A percentile compares a stretch with the other conserved stretches of the same genome.
Evolutionary conservation across 2,329 filamentous ascomycete species (phyloP).

Genomic region (Neobulgaria alba): DNA sequence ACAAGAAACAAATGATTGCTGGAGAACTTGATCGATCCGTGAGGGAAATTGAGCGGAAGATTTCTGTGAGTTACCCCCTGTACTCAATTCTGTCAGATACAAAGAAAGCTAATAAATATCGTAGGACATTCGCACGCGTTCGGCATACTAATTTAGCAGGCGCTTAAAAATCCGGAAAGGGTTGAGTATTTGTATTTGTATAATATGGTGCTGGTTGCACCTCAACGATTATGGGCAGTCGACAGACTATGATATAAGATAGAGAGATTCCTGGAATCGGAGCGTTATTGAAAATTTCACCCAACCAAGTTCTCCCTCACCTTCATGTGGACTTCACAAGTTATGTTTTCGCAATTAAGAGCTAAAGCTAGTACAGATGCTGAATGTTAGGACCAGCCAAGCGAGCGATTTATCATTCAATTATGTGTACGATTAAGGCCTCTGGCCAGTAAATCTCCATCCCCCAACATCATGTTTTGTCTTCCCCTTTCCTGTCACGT

Average conservation of each 20-base stretch:
- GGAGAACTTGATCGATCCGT: slow-evolving; percentile 86
- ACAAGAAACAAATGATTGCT: slow-evolving; percentile 93
- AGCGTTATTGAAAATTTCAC: too few relatives aligned
- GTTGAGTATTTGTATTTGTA: slow-evolving; percentile 17
- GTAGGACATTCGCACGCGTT: slow-evolving; percentile 48
- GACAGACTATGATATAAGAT: too few relatives aligned
- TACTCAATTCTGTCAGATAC: neutral
- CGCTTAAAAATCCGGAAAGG: slow-evolving; percentile 2
- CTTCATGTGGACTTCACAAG: too few relatives aligned
- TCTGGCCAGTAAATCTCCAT: slow-evolving; percentile 26
- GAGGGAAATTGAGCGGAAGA: slow-evolving; percentile 90
- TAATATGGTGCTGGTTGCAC: slow-evolving; percentile 11
- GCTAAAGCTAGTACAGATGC: too few relatives aligned
- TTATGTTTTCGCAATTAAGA: too few relatives aligned
- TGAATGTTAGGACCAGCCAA: slow-evolving; percentile 14
- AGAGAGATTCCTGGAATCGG: too few relatives aligned
- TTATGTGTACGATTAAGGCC: too few relatives aligned
- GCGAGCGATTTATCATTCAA: slow-evolving; percentile 4
- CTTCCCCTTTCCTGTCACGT: slow-evolving; percentile 36
- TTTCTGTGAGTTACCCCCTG: slow-evolving; percentile 46
- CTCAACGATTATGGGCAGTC: too few relatives aligned
- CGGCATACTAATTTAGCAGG: slow-evolving; percentile 36
- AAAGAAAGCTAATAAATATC: neutral
- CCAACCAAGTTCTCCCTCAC: too few relatives aligned
- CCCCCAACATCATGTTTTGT: slow-evolving; percentile 27